Evolutionary conservation across 306 rosid species (phyloP).

Genomic region (Pyrus pyrifolia): DNA sequence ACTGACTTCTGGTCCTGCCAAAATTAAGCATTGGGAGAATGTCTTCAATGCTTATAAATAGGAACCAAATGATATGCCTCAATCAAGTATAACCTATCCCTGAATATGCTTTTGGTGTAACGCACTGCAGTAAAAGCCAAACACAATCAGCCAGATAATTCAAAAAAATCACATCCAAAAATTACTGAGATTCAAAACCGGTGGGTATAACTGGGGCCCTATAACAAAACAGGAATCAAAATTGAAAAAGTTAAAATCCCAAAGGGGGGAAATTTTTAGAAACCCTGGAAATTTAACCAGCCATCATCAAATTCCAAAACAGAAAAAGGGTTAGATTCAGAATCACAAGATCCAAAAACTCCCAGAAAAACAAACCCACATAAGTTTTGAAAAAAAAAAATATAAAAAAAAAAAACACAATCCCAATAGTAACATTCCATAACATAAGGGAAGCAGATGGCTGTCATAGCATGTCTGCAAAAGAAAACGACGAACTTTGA

Average conservation of each 20-base stretch:
- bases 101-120: constrained; percentile 19
- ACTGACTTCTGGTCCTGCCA: constrained; percentile 59
- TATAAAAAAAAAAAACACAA: background rate
- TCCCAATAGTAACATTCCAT: background rate
- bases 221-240: constrained; percentile 1
- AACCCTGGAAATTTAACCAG: background rate
- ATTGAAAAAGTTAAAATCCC: constrained; percentile 14
- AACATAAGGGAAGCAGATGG: background rate
- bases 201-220: constrained; percentile 9
- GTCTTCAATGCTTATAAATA: constrained; percentile 3
- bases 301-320: constrained; percentile 13
- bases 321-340: constrained; percentile 5
- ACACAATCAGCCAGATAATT: constrained; percentile 21
- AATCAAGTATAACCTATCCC: constrained; percentile 31
- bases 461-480: constrained; percentile 22
- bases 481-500: background rate
- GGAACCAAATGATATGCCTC: constrained; percentile 21
- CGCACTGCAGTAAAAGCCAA: constrained; percentile 33
- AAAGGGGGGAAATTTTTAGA: background rate
- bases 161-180: constrained; percentile 3
- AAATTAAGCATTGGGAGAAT: constrained; percentile 57
- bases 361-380: constrained; percentile 17
- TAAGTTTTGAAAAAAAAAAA: background rate
- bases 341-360: constrained; percentile 33
- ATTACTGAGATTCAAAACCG: constrained; percentile 15